Conservation (phyloP, 305 asterid genomes). For the Ajuga reptans region DNA sequence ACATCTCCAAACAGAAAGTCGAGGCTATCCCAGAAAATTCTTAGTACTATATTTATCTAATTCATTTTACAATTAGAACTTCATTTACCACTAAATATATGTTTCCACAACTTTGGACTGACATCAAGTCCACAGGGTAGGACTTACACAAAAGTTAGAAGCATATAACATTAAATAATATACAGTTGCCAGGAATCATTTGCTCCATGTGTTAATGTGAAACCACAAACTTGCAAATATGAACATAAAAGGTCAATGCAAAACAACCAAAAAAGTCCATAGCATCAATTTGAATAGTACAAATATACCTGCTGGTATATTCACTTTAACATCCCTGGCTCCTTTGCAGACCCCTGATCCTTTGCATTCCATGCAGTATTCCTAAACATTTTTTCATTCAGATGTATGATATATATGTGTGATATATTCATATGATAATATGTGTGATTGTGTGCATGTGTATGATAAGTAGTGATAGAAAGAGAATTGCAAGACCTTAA, state of each 20-base stretch:
- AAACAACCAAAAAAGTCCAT: not conserved
- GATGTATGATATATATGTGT: constrained; percentile 2
- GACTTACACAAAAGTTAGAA: not conserved
- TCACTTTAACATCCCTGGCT: constrained; percentile 63
- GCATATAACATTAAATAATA: not conserved
- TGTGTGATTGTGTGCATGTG: not conserved
- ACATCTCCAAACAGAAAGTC: not conserved
- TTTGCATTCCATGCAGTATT: constrained; percentile 53
- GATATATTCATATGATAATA: no score
- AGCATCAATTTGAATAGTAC: constrained; percentile 19
- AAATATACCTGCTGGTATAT: constrained; percentile 65
- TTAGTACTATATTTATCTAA: not conserved
- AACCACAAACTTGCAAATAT: constrained; percentile 3
- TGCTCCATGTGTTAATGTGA: not conserved
- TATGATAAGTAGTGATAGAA: not conserved
- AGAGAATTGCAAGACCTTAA: constrained; percentile 46
- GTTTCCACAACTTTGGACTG: constrained; percentile 6
- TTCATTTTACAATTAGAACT: constrained; percentile 1
- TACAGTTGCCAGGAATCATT: not conserved
- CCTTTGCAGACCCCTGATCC: constrained; percentile 73
- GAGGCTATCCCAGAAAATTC: constrained; percentile 3
- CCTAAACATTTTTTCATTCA: constrained; percentile 33
- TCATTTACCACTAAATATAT: not conserved
- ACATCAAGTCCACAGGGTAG: not conserved
- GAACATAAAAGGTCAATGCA: not conserved